Evolutionary conservation across 2,329 filamentous ascomycete species (phyloP), one percentile per base, ranked within the genome.

Genomic region (Pyricularia sp.): DNA sequence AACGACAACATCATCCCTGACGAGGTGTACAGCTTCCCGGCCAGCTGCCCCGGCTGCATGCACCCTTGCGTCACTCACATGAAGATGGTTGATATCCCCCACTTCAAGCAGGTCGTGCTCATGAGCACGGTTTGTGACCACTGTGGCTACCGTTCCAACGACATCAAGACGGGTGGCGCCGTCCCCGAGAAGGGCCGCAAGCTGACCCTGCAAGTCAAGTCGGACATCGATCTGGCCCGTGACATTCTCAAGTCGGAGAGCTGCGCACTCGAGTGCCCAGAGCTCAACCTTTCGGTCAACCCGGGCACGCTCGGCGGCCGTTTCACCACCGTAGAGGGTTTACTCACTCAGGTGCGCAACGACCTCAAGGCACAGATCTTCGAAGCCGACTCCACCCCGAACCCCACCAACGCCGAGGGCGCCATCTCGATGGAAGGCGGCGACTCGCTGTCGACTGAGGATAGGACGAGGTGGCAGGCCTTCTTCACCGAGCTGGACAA

Each of bases 21-120:
- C 77, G 91, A 97, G 78, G 91, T 97, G 31, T 98, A 98, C 82
- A 90, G 89, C 70, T 95, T 99, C 81, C 94, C 94, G 2, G 90
- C 94, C 7, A 92, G 89, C 69, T 99, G 95, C 79, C 95, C 95
- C 0, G 94, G 92, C 71, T 99, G 95, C 83, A 89, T 90, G 76
- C 92, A 92, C 79, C 82, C 88, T 4, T 97, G 94, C 80, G 88
- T 89, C 4, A 97, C 96, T 11, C 94, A 97, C 79, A 97, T 97
- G 93, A 97, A 97, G 83, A 97, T 97, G 90, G 93, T 98, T 69
- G 93, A 97, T 75, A 97, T 99, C 71, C 95, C 95, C 0, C 91
- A 97, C 81, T 99, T 99, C 83, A 97, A 97, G 81, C 92, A 98
- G 77, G 95, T 99, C 3, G 90, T 97, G 59, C 85, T 99, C 74